These are phyloP conservation scores for Pseudocercospora cruenta DNA, from an alignment of 2,329 filamentous ascomycete genomes.

Conservation along the genomic window DNA sequence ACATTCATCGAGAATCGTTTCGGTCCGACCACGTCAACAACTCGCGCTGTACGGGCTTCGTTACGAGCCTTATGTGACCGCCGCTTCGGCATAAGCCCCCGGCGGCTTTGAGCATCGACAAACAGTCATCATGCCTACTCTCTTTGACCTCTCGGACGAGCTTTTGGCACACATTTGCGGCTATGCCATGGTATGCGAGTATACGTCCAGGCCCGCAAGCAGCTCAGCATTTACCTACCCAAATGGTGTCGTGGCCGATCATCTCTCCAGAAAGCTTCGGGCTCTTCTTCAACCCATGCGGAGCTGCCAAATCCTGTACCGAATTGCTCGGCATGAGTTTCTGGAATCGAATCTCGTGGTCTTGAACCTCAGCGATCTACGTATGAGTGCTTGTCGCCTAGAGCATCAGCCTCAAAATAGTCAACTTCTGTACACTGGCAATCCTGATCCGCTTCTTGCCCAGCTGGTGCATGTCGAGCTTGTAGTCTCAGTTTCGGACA, in stretches of 20 bases:
- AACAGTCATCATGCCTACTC: not conserved
- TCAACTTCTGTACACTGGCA: slow-evolving; percentile 16
- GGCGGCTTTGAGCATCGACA: not conserved
- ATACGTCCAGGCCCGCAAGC: not conserved
- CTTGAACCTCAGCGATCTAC: slow-evolving; percentile 15
- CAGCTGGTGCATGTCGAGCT: slow-evolving; percentile 14
- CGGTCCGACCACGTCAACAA: not conserved
- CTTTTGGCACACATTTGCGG: slow-evolving; percentile 15
- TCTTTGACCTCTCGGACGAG: slow-evolving; percentile 16
- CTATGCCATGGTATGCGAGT: slow-evolving; percentile 8
- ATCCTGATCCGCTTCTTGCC: slow-evolving; percentile 10
- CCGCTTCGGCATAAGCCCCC: not conserved
- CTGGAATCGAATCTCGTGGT: slow-evolving; percentile 19
- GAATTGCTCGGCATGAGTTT: slow-evolving; percentile 7
- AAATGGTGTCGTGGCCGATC: slow-evolving; percentile 11
- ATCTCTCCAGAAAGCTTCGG: slow-evolving; percentile 12
- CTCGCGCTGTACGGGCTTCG: not conserved
- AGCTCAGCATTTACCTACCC: not conserved
- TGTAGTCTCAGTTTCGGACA: slow-evolving; percentile 12
- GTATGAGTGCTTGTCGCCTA: slow-evolving; percentile 13
- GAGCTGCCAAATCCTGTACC: slow-evolving; percentile 8
- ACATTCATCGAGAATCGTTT: not conserved
- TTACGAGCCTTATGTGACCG: not conserved
- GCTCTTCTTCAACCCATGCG: slow-evolving; percentile 13
- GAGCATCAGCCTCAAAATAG: slow-evolving; percentile 8